Percentiles rank a stretch among this genome's conserved stretches.
These are phyloP conservation scores for Cucurbita ficifolia DNA, from an alignment of 306 rosid species.

Conservation along the genomic window DNA sequence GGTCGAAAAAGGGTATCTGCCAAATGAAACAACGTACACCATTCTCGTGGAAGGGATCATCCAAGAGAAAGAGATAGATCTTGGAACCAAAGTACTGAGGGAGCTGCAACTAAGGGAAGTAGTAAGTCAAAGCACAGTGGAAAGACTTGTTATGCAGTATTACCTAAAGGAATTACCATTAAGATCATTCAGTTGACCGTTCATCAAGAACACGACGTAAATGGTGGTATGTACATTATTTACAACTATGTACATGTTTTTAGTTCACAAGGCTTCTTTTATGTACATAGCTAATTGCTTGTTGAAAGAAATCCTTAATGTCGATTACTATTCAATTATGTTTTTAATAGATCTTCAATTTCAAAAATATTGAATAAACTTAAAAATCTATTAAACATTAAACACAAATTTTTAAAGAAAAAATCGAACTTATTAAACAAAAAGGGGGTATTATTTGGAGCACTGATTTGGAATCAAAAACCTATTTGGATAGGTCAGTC, in stretches of 20 bases:
- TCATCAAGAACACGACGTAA: neutral
- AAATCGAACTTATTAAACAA: too few species aligned
- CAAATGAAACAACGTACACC: conserved; percentile 66
- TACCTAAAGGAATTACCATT: conserved; percentile 33
- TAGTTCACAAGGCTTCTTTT: neutral
- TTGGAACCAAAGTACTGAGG: conserved; percentile 42
- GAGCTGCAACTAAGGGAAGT: conserved; percentile 41
- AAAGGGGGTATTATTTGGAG: too few species aligned
- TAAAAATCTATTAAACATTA: too few species aligned
- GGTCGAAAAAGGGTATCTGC: conserved; percentile 50
- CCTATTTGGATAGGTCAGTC: too few species aligned
- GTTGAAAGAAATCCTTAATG: too few species aligned
- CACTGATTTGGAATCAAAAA: too few species aligned
- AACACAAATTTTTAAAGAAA: too few species aligned
- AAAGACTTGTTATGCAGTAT: conserved; percentile 62
- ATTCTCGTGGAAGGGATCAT: conserved; percentile 77
- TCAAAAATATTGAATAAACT: too few species aligned
- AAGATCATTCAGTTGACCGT: neutral
- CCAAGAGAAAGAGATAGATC: conserved; percentile 47
- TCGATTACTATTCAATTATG: too few species aligned
- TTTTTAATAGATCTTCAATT: too few species aligned
- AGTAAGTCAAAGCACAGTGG: conserved; percentile 47
- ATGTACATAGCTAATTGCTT: neutral
- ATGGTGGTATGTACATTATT: neutral
- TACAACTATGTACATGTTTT: neutral